Evolutionary conservation across 345 rosid genomes (phyloP).

Genomic region (Leavenworthia alabamica): DNA sequence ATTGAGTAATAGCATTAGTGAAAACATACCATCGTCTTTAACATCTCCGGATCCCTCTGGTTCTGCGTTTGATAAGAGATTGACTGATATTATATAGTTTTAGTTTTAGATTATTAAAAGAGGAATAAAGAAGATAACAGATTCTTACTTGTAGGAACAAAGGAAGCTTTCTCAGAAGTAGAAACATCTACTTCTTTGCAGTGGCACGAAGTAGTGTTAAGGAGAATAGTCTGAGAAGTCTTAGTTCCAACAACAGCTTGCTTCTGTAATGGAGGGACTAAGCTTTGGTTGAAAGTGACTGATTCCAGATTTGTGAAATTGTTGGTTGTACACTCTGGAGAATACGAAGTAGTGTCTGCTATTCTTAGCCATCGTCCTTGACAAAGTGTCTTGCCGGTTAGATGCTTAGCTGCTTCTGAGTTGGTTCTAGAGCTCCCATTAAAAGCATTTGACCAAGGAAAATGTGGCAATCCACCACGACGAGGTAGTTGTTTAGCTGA

Average conservation of each 20-base stretch:
- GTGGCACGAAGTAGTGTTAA: slow-evolving; percentile 22
- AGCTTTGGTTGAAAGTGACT: slow-evolving; percentile 51
- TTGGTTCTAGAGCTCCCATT: slow-evolving; percentile 59
- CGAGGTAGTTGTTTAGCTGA: slow-evolving; percentile 56
- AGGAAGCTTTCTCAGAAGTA: slow-evolving; percentile 33
- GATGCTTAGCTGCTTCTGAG: slow-evolving; percentile 60
- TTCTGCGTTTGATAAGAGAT: slow-evolving; percentile 37
- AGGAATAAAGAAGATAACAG: neutral
- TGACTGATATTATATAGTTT: neutral
- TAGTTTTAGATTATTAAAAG: neutral
- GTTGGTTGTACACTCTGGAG: slow-evolving; percentile 32
- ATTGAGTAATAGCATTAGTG: neutral
- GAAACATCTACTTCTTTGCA: slow-evolving; percentile 36
- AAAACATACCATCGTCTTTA: slow-evolving; percentile 44
- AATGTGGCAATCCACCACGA: slow-evolving; percentile 57
- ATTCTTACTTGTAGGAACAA: slow-evolving; percentile 39
- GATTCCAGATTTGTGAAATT: slow-evolving; percentile 54
- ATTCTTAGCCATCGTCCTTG: slow-evolving; percentile 83
- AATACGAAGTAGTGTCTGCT: slow-evolving; percentile 23
- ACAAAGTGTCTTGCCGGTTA: slow-evolving; percentile 56
- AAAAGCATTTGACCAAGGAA: slow-evolving; percentile 79
- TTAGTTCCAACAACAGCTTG: slow-evolving; percentile 22
- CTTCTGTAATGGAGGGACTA: slow-evolving; percentile 47
- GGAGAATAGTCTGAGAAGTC: slow-evolving; percentile 25
- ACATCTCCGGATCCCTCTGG: slow-evolving; percentile 29